phyloP scores from a whole-genome alignment of 805 yeast species.

The Sugiyamaella chiloensis region DNA sequence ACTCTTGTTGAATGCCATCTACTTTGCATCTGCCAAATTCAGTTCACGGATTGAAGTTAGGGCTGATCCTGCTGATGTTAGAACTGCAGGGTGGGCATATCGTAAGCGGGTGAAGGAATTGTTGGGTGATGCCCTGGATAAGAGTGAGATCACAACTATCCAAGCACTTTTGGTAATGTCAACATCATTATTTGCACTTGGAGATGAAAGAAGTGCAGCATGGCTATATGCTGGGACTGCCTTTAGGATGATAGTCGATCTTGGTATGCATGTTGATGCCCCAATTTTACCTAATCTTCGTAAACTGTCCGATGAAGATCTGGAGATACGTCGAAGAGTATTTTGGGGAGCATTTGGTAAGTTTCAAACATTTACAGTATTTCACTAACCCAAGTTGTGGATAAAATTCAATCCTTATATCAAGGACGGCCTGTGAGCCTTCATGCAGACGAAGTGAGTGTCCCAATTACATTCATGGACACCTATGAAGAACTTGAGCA shows the following conservation, averaged over 20 bases:
- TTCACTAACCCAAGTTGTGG: no score
- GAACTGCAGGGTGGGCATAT: conserved; percentile 7
- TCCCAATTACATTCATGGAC: conserved; percentile 6
- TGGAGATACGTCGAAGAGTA: conserved; percentile 8
- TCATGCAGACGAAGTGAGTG: conserved; percentile 7
- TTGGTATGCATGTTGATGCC: conserved; percentile 10
- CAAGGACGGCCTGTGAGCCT: conserved; percentile 10
- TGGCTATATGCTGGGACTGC: conserved; percentile 12
- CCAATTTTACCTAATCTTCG: conserved; percentile 1
- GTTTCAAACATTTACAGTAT: no score
- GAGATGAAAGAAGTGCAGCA: conserved; percentile 11
- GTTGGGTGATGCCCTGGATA: conserved; percentile 8
- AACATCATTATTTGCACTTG: conserved; percentile 8
- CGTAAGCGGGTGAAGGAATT: conserved; percentile 7
- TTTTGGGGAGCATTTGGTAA: conserved; percentile 10
- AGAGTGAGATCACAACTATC: conserved; percentile 11
- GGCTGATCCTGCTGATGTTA: conserved; percentile 4
- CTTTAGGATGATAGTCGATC: conserved; percentile 7
- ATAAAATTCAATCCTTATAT: conserved; percentile 8
- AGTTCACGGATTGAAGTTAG: conserved; percentile 6
- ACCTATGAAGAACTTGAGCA: conserved; percentile 10
- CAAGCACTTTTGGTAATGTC: conserved; percentile 8
- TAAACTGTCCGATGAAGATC: conserved; percentile 8
- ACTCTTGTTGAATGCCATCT: conserved; percentile 6
- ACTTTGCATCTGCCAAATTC: conserved; percentile 10